phyloP scores from a whole-genome alignment of 768 basidiomycete genomes.

The Podaxis rugospora region DNA sequence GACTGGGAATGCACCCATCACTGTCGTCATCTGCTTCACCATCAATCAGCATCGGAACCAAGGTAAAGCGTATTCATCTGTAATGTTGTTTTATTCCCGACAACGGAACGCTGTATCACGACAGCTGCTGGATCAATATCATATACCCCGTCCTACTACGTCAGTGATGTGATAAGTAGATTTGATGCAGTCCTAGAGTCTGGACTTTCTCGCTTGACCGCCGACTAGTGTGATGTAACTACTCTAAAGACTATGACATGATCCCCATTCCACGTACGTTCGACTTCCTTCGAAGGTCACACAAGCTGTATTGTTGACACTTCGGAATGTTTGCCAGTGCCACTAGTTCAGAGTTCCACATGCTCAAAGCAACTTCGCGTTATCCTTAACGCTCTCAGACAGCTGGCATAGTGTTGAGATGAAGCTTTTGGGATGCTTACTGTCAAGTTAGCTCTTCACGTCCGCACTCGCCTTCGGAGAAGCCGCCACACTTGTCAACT shows the following conservation, averaged over 20 bases:
- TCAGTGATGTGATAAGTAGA: background rate
- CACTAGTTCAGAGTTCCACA: background rate
- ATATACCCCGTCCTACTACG: background rate
- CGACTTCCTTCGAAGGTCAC: background rate
- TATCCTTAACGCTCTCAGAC: background rate
- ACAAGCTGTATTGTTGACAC: background rate
- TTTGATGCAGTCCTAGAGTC: background rate
- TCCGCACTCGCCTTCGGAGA: background rate
- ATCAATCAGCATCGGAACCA: background rate
- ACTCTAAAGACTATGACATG: background rate
- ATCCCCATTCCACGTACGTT: background rate
- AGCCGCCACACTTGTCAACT: background rate
- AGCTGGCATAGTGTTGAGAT: background rate
- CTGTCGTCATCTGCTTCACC: background rate
- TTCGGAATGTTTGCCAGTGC: background rate
- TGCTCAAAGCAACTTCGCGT: background rate
- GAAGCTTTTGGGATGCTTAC: slow-evolving; percentile 5
- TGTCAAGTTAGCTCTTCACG: slow-evolving; percentile 1
- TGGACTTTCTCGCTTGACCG: background rate
- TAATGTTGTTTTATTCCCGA: background rate
- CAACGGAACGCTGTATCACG: background rate
- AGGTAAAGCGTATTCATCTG: background rate
- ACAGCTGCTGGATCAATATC: background rate
- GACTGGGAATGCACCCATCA: background rate
- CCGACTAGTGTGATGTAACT: background rate